These are phyloP conservation scores for Hirschioporus abietinus DNA, from an alignment of 768 basidiomycete genomes.

Conservation along the genomic window DNA sequence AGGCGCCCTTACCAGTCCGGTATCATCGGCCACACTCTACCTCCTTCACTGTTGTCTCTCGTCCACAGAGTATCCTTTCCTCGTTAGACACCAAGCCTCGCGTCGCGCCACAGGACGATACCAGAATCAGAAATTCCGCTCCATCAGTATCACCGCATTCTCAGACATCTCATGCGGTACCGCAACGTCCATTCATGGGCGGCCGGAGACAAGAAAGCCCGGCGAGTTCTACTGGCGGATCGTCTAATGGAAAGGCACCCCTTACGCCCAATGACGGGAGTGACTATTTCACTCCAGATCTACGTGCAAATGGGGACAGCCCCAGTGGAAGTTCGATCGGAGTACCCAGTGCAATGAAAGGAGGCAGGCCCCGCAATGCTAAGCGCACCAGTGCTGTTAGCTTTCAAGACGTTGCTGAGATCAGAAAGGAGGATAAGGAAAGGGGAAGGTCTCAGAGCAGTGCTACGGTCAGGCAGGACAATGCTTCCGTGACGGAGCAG, in stretches of 20 bases:
- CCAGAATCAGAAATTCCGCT: background rate
- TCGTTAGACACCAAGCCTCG: background rate
- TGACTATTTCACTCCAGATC: slow-evolving; percentile 30
- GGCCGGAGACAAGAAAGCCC: slow-evolving; percentile 55
- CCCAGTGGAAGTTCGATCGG: slow-evolving; percentile 30
- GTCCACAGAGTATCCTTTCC: slow-evolving; percentile 21
- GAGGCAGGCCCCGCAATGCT: background rate
- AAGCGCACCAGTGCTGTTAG: slow-evolving; percentile 1
- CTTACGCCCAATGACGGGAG: slow-evolving; percentile 78
- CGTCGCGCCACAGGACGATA: background rate
- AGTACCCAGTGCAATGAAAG: slow-evolving; percentile 4
- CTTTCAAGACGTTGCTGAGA: slow-evolving; percentile 35
- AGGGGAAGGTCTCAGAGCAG: slow-evolving; percentile 14
- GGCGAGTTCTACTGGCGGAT: slow-evolving; percentile 81
- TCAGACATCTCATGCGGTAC: slow-evolving; percentile 10
- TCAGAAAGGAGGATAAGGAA: slow-evolving; percentile 22
- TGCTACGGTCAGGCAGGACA: background rate
- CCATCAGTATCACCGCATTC: slow-evolving; percentile 1
- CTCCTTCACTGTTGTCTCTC: slow-evolving; percentile 30
- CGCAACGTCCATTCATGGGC: slow-evolving; percentile 51
- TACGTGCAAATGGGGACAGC: slow-evolving; percentile 40
- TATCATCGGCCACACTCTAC: slow-evolving; percentile 24
- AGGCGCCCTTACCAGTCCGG: slow-evolving; percentile 26
- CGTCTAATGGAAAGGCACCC: slow-evolving; percentile 71
- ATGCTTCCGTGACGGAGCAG: background rate